Percentiles rank a stretch among this genome's conserved stretches.
Evolutionary conservation across 495 filamentous ascomycete species (phyloP).

Genomic region (Evernia prunastri): DNA sequence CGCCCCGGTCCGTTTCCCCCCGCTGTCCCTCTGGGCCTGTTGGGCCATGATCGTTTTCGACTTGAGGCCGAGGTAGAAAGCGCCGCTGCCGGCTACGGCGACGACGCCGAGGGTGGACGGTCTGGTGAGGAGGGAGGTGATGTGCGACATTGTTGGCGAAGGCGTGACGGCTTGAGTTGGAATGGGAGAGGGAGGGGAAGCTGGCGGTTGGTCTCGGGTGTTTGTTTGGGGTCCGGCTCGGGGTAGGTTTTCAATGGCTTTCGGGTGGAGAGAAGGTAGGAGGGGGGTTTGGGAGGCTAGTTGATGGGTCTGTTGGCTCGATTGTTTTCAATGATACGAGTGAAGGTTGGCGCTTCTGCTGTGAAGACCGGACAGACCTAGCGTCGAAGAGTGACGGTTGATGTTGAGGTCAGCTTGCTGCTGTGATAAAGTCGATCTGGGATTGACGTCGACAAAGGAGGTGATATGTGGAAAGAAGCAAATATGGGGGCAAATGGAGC

Average conservation of each 20-base stretch:
- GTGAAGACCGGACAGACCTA: neutral
- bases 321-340: neutral
- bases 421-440: neutral
- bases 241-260: neutral
- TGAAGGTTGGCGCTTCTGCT: neutral
- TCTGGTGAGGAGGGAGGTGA: constrained; percentile 6
- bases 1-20: neutral
- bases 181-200: neutral
- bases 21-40: neutral
- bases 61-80: constrained; percentile 27
- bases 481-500: neutral
- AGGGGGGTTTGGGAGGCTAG: neutral
- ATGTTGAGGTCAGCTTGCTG: neutral
- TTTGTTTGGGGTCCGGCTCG: neutral
- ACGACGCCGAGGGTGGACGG: constrained; percentile 21
- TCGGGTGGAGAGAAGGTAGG: neutral
- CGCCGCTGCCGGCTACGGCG: constrained; percentile 21
- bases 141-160: neutral
- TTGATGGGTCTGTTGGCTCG: neutral
- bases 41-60: constrained; percentile 16
- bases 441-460: neutral
- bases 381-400: neutral
- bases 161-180: neutral
- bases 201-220: neutral
- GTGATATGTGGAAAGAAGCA: neutral